Evolutionary conservation across 2,329 filamentous ascomycete genomes (phyloP).

Genomic region (Apiospora saccharicola): DNA sequence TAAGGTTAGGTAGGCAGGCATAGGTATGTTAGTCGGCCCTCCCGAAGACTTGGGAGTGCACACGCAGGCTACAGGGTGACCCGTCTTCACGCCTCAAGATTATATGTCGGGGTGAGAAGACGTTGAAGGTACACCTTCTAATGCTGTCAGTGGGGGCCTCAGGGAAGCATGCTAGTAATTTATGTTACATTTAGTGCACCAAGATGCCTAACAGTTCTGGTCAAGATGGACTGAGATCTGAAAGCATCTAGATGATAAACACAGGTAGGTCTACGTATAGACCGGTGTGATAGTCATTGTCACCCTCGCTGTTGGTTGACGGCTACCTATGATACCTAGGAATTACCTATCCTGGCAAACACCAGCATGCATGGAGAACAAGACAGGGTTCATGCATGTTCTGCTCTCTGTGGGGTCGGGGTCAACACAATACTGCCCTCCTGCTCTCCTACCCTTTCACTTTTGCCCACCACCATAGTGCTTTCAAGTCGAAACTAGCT

Average conservation of each 20-base stretch:
- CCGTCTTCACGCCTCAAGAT: neutral
- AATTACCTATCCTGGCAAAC: neutral
- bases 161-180: neutral
- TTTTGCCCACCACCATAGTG: neutral
- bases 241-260: neutral
- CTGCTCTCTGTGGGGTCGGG: neutral
- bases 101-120: neutral
- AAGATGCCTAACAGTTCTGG: too few species aligned
- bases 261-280: neutral
- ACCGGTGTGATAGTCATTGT: neutral
- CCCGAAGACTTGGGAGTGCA: neutral
- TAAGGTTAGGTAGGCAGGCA: too few species aligned
- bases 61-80: neutral
- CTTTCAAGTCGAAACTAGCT: neutral
- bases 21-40: neutral
- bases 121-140: neutral
- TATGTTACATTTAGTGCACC: neutral
- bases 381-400: slow-evolving; percentile 12
- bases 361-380: neutral
- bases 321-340: neutral
- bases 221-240: too few species aligned
- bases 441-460: neutral
- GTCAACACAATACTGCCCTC: neutral
- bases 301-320: neutral
- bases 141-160: neutral